Base-by-base conservation (phyloP, 2,329 filamentous ascomycete species). In the Phoma sp. region DNA sequence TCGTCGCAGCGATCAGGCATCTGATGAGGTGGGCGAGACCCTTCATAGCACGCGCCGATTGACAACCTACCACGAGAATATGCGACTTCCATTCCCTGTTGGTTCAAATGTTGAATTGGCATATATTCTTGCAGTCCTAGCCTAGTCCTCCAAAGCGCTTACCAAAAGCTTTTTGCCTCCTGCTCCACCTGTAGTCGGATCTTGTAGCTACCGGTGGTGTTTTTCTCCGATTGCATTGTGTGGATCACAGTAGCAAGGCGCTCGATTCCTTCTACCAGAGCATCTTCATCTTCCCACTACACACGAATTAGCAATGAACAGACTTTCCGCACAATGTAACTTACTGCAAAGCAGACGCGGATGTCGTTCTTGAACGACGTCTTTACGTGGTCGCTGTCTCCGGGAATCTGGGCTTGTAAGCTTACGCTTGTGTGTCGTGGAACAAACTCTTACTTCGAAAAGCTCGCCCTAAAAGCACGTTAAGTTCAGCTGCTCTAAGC, bases 251-350 rank as follows among this genome's bases (percentile, higher is more conserved):
- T 67, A 7, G 78, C 86, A 51, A 93, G 75, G 62, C 89, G 83
- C 68, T 79, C 74, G 6, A 93, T 81, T 0, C 89, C 90, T 65
- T 92, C 88, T 0, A 78, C 80, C 13, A 96, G 73, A 47, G 83
- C 79, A 23, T 81, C 79, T 65, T 88, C 86, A 1, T 87, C 81
- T 71, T 89, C 88, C 85, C 89, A 73, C 55, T 68, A 32, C 22
- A 11, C 43, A 0, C 8, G 18, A 24, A 29, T 67, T 44, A 65
- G 59, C 49, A 10, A 39, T 14, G 38, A 8, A 8, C 11, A 13
- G 25, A 23, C 13, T 39, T 14, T 9, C 18, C 29, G 14, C 24
- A 27, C 13, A 39, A 36, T 9, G 14, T 27, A 29, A 53, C 58
- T 46, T 63, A 68, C 65, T 41, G 70, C 70, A 49, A 73, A 73